Base-by-base conservation (phyloP, 257 asterid genomes). In the Paraleonurus japonicus region DNA sequence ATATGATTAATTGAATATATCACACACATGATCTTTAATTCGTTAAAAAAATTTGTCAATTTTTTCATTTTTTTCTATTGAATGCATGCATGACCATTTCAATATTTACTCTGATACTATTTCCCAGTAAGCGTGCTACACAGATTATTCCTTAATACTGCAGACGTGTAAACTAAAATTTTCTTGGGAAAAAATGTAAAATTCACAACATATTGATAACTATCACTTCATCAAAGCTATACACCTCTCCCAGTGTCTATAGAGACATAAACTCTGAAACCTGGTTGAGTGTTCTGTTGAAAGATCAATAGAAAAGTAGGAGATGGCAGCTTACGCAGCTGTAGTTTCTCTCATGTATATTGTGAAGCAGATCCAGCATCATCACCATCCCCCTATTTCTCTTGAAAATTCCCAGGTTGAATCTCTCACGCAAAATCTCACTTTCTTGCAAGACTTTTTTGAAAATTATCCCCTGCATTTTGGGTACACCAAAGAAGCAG, bases 261-360 rank as follows among this genome's bases (percentile, higher is more conserved):
- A 1, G 13, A 17, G 12, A 23, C 12, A 24, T 17, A 23, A 3
- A 22, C 35, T 26, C n/a, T 22, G 35, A 50, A 50, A 50, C 58
- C 32, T 24, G 9, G 15, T 23, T 50, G 2, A 48, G 5, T 5
- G 2, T 16, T 20, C 10, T 5, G 60, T 3, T 7, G n/a, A 53
- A 20, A 51, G 28, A 6, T 50, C 1, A 8, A 51, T 7, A 2
- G 59, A 51, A 51, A 3, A 43, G 27, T 20, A 2, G 0, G 9
- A n/a, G 4, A 61, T 61, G 67, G 67, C 48, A 32, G 67, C 67
- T 16, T 61, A 61, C 32, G 67, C 47, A 61, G 47, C 67, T 28
- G 8, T 61, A 39, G 48, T 61, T 61, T 61, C 48, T 61, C 16
- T 32, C 1, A 61, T 17, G 67, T 17, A 61, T 32, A 30, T 16